Base-by-base conservation (phyloP, 495 filamentous ascomycete genomes). In the Ascobolus immersus region DNA sequence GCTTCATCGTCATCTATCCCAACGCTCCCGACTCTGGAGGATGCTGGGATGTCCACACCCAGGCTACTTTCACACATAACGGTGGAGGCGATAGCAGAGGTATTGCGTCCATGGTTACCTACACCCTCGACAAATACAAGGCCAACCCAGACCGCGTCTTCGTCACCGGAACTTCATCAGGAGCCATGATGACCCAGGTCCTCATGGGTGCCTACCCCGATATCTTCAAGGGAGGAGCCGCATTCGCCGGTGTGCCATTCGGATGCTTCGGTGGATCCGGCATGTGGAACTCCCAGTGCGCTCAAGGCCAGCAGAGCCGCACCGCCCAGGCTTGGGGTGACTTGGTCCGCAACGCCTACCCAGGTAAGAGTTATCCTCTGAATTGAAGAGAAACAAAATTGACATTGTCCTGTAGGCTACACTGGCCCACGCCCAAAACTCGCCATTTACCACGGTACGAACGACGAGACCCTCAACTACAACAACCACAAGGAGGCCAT, bases 11-110 rank as follows among this genome's bases (percentile, higher is more conserved):
- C 40, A 62, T 67, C 48, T 66, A 62, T 48, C 64, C 62, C 4
- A 49, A 57, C 30, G 56, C 59, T 4, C 54, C 59, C 8, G 55
- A 56, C 44, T 37, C 39, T 9, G 59, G 54, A 24, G 54, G 44
- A 21, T 72, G 67, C 53, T 74, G 67, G 65, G 69, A 74, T 37
- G 63, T 70, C 25, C 59, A 59, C 18, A 65, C 60, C 1, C 45
- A 53, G 6, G 52, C 52, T 10, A 55, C 65, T 2, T 51, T 71
- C 6, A 64, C 58, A 17, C 65, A 65, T 42, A 50, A 64, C 28
- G 64, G 61, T n/a, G 64, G 65, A 5, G 61, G 62, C 20, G 65
- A 72, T 44, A 61, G 58, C 40, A 53, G 61, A 27, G 58, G 59
- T 14, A 70, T 75, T 32, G 61, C 55, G 29, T 67, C 57, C 47